Conservation (phyloP, 345 rosid genomes). For the Citrus australasica region DNA sequence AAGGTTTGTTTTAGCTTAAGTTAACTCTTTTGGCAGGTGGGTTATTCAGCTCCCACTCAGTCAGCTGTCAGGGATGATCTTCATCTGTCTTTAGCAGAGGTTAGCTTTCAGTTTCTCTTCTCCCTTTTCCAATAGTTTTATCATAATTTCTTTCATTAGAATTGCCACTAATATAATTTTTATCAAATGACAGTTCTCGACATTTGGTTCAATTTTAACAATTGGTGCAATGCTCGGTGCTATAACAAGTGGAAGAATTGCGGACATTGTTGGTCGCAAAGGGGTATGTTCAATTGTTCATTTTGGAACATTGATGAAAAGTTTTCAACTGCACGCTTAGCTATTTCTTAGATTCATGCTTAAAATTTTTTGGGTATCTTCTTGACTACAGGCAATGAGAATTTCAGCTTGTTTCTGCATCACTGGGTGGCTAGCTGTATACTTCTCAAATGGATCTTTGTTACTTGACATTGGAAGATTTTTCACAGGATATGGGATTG, state of each 20-base stretch:
- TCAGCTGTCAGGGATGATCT: conserved; percentile 84
- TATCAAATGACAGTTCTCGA: conserved; percentile 60
- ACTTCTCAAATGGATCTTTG: conserved; percentile 54
- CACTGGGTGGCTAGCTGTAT: conserved; percentile 80
- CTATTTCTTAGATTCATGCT: too few species aligned
- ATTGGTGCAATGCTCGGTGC: conserved; percentile 98
- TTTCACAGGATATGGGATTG: conserved; percentile 85
- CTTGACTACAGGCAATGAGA: conserved; percentile 70
- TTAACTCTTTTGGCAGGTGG: conserved; percentile 66
- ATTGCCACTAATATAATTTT: not conserved
- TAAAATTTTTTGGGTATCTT: not conserved
- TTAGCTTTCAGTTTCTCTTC: conserved; percentile 20
- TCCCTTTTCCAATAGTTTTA: not conserved
- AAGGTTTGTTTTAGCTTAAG: conserved; percentile 44
- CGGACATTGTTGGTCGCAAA: conserved; percentile 77
- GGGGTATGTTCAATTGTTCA: conserved; percentile 48
- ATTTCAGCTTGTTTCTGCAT: conserved; percentile 73
- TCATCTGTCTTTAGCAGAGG: conserved; percentile 67
- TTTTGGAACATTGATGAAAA: not conserved
- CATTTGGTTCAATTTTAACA: conserved; percentile 91
- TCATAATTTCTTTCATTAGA: not conserved
- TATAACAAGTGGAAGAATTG: conserved; percentile 65
- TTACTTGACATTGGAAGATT: conserved; percentile 80
- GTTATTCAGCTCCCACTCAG: conserved; percentile 91
- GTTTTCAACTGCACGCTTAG: too few species aligned